phyloP scores from a whole-genome alignment of 208 protist genomes.

The Tritrichomonas musculus region DNA sequence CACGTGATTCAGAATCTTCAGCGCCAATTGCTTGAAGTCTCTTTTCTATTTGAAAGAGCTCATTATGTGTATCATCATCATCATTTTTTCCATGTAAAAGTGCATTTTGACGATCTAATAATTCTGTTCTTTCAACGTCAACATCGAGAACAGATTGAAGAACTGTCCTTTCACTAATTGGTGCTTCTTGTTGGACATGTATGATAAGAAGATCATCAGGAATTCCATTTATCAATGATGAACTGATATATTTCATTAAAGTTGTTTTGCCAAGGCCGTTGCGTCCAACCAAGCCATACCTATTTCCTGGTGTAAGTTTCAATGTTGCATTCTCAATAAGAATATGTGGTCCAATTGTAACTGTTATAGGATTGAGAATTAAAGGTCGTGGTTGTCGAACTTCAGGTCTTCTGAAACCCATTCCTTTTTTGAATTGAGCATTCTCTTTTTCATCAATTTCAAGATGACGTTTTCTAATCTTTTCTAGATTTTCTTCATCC shows the following conservation, averaged over 20 bases:
- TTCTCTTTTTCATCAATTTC: not conserved
- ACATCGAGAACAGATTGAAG: not conserved
- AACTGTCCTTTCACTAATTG: not conserved
- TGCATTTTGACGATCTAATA: not conserved
- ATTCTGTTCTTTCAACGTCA: slow-evolving; percentile 15
- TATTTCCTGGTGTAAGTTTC: not conserved
- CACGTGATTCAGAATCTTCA: not conserved
- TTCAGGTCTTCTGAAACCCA: not conserved
- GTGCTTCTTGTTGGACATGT: slow-evolving; percentile 32
- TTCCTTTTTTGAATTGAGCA: slow-evolving; percentile 9
- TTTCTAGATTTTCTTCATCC: not conserved
- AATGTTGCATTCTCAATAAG: not conserved
- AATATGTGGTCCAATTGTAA: not conserved
- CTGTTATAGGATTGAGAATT: not conserved
- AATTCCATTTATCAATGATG: not conserved
- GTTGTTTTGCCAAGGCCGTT: slow-evolving; percentile 32
- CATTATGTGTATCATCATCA: not conserved
- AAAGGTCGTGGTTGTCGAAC: not conserved
- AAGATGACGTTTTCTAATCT: not conserved
- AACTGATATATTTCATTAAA: slow-evolving; percentile 15
- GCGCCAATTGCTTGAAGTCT: not conserved
- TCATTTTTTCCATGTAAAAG: not conserved
- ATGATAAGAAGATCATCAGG: not conserved
- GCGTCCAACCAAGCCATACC: not conserved
- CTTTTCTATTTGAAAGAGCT: not conserved